Evolutionary conservation across 2,329 filamentous ascomycete genomes (phyloP).

Genomic region (Cytospora piceicola): DNA sequence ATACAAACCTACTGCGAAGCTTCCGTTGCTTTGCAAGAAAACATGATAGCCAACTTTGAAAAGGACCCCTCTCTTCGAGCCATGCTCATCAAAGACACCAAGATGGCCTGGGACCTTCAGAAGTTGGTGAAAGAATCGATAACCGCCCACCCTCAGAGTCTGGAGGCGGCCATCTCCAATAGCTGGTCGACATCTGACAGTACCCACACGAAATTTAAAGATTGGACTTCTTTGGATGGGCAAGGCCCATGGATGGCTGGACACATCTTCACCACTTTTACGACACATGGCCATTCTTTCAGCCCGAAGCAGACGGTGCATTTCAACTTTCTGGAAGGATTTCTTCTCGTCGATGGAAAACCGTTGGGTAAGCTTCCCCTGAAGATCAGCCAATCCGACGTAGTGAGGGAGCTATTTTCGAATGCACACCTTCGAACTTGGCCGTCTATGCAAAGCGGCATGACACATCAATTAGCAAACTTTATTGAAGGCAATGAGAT

Average conservation of each 20-base stretch:
- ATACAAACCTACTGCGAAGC: slow-evolving; percentile 42
- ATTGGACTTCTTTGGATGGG: slow-evolving; percentile 30
- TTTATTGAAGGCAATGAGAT: slow-evolving; percentile 47
- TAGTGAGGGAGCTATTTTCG: slow-evolving; percentile 57
- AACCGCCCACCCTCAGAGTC: slow-evolving; percentile 21
- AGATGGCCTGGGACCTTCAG: slow-evolving; percentile 46
- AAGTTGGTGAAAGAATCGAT: slow-evolving; percentile 43
- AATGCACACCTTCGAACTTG: slow-evolving; percentile 51
- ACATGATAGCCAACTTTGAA: slow-evolving; percentile 43
- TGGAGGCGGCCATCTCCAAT: slow-evolving; percentile 43
- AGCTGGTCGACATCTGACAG: slow-evolving; percentile 48
- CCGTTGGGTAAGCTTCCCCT: slow-evolving; percentile 53
- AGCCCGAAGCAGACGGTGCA: slow-evolving; percentile 35
- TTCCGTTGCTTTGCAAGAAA: slow-evolving; percentile 53
- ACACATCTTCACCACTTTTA: slow-evolving; percentile 30
- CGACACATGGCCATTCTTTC: not conserved
- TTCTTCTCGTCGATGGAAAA: slow-evolving; percentile 44
- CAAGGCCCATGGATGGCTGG: slow-evolving; percentile 42
- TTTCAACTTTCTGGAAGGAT: slow-evolving; percentile 42
- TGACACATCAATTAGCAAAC: slow-evolving; percentile 51
- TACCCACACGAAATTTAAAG: not conserved
- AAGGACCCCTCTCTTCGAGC: slow-evolving; percentile 43
- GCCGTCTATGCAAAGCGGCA: slow-evolving; percentile 56
- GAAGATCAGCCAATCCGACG: slow-evolving; percentile 48
- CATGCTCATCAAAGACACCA: slow-evolving; percentile 52